These are phyloP conservation scores for Aquilaria agallochum DNA, from an alignment of 441 rosid species.

Conservation along the genomic window DNA sequence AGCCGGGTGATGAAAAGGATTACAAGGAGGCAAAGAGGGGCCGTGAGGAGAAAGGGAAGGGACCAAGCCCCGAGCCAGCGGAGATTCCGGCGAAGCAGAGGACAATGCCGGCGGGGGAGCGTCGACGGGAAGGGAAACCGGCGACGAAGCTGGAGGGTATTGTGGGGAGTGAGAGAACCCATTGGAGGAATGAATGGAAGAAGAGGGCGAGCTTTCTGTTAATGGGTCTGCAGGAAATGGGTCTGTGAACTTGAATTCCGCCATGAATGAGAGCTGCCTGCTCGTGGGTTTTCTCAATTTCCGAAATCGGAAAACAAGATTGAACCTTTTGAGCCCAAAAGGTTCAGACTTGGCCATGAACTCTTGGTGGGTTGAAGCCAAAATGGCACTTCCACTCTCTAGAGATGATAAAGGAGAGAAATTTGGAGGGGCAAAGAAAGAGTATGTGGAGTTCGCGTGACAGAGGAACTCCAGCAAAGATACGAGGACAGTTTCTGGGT, in stretches of 20 bases:
- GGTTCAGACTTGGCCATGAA: conserved; percentile 37
- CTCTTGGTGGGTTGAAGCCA: conserved; percentile 22
- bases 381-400: conserved; percentile 14
- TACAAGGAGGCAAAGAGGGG: conserved; percentile 50
- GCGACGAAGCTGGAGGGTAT: conserved; percentile 19
- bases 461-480: conserved; percentile 41
- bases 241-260: conserved; percentile 24
- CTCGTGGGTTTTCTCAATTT: conserved; percentile 11
- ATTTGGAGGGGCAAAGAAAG: conserved; percentile 33
- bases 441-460: conserved; percentile 52
- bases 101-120: conserved; percentile 26
- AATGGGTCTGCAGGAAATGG: conserved; percentile 44
- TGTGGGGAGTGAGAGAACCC: conserved; percentile 38
- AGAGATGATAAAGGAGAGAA: conserved; percentile 22
- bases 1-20: conserved; percentile 24
- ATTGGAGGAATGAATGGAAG: conserved; percentile 32
- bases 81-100: conserved; percentile 29
- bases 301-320: conserved; percentile 28
- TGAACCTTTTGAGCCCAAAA: conserved; percentile 33
- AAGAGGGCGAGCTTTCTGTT: conserved; percentile 31
- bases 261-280: conserved; percentile 37
- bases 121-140: conserved; percentile 12
- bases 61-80: conserved; percentile 23
- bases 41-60: conserved; percentile 28
- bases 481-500: conserved; percentile 27